Conservation (phyloP, 768 basidiomycete genomes). For the Tricholoma bakamatsutake region DNA sequence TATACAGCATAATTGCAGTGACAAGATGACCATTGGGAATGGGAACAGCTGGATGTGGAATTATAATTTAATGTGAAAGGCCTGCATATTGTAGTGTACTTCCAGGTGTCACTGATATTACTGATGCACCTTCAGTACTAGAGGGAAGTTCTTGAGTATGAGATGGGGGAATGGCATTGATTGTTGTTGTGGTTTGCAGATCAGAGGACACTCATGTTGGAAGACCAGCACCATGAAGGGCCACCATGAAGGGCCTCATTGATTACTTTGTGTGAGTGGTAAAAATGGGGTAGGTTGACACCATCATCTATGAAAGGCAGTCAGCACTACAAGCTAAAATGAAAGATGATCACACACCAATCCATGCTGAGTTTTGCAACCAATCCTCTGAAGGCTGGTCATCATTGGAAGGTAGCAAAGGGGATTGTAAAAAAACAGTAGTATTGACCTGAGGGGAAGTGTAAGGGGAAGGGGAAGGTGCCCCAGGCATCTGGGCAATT, state of each 20-base stretch:
- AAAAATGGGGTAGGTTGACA: neutral
- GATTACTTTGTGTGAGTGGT: neutral
- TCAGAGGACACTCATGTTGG: neutral
- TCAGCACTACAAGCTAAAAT: neutral
- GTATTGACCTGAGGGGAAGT: too few species aligned
- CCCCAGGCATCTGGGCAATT: too few species aligned
- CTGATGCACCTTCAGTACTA: neutral
- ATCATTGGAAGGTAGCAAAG: neutral
- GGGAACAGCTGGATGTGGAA: neutral
- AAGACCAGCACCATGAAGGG: too few species aligned
- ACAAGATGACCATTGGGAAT: constrained; percentile 1
- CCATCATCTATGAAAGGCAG: neutral
- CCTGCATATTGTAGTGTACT: neutral
- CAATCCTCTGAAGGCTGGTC: neutral
- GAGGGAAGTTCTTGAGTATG: neutral
- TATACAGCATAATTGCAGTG: neutral
- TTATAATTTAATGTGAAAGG: neutral
- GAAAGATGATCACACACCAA: neutral
- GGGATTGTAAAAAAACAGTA: too few species aligned
- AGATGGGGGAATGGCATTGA: neutral
- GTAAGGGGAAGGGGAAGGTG: too few species aligned
- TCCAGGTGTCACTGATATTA: neutral
- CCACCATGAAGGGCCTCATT: neutral
- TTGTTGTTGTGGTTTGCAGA: neutral
- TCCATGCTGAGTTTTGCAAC: neutral